phyloP scores from a whole-genome alignment of 2,329 filamentous ascomycete genomes.

The Penicillium paneum region DNA sequence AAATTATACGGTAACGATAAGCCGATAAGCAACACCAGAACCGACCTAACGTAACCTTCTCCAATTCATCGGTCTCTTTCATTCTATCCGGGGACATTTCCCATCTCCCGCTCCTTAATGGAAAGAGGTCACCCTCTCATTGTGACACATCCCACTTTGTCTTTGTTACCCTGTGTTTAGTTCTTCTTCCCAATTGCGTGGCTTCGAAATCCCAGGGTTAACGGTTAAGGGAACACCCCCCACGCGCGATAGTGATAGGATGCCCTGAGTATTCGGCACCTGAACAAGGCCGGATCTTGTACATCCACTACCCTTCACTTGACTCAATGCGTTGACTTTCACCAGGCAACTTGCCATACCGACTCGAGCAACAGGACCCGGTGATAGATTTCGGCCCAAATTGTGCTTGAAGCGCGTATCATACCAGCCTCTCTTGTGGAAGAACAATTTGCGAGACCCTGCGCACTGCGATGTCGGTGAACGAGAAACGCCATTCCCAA shows the following conservation, averaged over 20 bases:
- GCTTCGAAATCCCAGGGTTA: slow-evolving; percentile 4
- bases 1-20: slow-evolving; percentile 6
- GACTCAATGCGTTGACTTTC: slow-evolving; percentile 21
- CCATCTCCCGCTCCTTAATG: slow-evolving; percentile 7
- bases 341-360: neutral
- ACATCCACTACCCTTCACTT: slow-evolving; percentile 8
- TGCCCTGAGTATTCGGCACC: slow-evolving; percentile 16
- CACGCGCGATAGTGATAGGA: slow-evolving; percentile 12
- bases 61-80: slow-evolving; percentile 8
- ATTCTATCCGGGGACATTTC: slow-evolving; percentile 7
- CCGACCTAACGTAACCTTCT: slow-evolving; percentile 7
- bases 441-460: slow-evolving; percentile 14
- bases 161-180: slow-evolving; percentile 3
- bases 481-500: slow-evolving; percentile 30
- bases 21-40: slow-evolving; percentile 8
- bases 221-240: slow-evolving; percentile 9
- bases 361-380: neutral
- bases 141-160: slow-evolving; percentile 1
- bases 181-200: neutral
- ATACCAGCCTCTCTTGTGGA: slow-evolving; percentile 12
- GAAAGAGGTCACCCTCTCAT: slow-evolving; percentile 5
- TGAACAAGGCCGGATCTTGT: slow-evolving; percentile 15
- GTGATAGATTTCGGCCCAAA: neutral
- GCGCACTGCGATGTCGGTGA: slow-evolving; percentile 42
- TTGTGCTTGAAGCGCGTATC: slow-evolving; percentile 5